A percentile compares a stretch with the other conserved stretches of the same genome.
These are phyloP conservation scores for Bondarzewia mesenterica DNA, from an alignment of 1,284 basidiomycete genomes.

Conservation along the genomic window DNA sequence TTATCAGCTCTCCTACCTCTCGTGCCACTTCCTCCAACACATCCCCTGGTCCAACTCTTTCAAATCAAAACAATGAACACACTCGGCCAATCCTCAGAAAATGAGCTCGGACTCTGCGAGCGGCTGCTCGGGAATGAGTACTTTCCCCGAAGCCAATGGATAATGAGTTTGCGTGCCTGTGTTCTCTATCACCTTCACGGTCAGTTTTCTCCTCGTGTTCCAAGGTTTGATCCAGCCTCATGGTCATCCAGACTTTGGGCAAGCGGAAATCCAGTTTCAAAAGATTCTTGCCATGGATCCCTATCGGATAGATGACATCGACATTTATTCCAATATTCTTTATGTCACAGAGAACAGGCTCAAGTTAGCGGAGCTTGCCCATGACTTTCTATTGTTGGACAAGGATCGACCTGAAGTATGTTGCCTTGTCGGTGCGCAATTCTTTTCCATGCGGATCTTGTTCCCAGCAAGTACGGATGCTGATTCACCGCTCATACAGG, in stretches of 20 bases:
- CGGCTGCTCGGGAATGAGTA: slow-evolving; percentile 61
- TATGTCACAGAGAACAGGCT: slow-evolving; percentile 89
- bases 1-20: slow-evolving; percentile 57
- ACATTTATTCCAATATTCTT: slow-evolving; percentile 95
- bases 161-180: slow-evolving; percentile 81
- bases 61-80: slow-evolving; percentile 86
- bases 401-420: slow-evolving; percentile 92
- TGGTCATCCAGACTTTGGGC: slow-evolving; percentile 63
- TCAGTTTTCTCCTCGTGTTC: slow-evolving; percentile 27
- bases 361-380: slow-evolving; percentile 87
- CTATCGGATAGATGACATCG: slow-evolving; percentile 89
- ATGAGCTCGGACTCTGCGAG: slow-evolving; percentile 73
- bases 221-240: neutral
- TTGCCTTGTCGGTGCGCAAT: slow-evolving; percentile 85
- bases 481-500: slow-evolving; percentile 39
- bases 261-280: slow-evolving; percentile 80
- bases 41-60: slow-evolving; percentile 81
- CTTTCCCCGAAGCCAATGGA: slow-evolving; percentile 81
- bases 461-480: neutral
- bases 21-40: slow-evolving; percentile 55
- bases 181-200: slow-evolving; percentile 88
- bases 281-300: slow-evolving; percentile 77
- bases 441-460: neutral
- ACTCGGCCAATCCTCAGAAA: slow-evolving; percentile 80
- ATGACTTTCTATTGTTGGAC: slow-evolving; percentile 82